A percentile compares a stretch with the other conserved stretches of the same genome.
These are phyloP conservation scores for Dunaliella sp. DNA, from an alignment of 139 green algal species.

Conservation along the genomic window DNA sequence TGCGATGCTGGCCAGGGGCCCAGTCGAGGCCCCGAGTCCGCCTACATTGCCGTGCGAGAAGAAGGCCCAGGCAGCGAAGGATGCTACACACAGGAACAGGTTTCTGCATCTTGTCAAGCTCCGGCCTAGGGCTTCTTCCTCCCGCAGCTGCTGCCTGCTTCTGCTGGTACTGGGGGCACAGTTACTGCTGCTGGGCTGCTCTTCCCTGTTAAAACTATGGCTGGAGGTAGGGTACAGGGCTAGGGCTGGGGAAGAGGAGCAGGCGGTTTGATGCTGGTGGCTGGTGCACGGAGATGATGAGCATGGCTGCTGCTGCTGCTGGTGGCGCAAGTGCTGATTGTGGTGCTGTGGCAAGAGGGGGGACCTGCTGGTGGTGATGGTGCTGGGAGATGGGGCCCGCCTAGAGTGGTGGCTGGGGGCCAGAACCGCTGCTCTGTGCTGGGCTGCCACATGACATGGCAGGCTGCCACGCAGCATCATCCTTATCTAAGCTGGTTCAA, in stretches of 20 bases:
- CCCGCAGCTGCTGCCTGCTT: neutral
- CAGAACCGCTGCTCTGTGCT: too few relatives aligned
- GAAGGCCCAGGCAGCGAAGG: conserved; percentile 26
- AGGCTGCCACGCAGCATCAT: too few relatives aligned
- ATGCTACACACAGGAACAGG: conserved; percentile 23
- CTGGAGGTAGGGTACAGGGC: neutral
- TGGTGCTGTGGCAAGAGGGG: neutral
- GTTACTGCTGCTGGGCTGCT: neutral
- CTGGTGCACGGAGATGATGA: too few relatives aligned
- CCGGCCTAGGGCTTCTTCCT: conserved; percentile 6
- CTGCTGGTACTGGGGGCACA: neutral
- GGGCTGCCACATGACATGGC: too few relatives aligned
- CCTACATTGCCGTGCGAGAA: conserved; percentile 15
- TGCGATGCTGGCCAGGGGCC: conserved; percentile 19
- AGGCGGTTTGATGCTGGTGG: too few relatives aligned
- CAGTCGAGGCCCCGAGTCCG: neutral
- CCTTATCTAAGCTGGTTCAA: too few relatives aligned
- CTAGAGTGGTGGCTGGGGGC: too few relatives aligned
- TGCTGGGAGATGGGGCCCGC: neutral
- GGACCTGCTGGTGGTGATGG: neutral
- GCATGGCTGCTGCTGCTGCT: neutral
- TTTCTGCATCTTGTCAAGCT: conserved; percentile 15
- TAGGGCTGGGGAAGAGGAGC: neutral
- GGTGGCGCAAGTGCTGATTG: neutral
- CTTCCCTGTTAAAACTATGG: neutral